Evolutionary conservation across 371 early-diverging fungal genomes (phyloP).

Genomic region (Circinella minor): DNA sequence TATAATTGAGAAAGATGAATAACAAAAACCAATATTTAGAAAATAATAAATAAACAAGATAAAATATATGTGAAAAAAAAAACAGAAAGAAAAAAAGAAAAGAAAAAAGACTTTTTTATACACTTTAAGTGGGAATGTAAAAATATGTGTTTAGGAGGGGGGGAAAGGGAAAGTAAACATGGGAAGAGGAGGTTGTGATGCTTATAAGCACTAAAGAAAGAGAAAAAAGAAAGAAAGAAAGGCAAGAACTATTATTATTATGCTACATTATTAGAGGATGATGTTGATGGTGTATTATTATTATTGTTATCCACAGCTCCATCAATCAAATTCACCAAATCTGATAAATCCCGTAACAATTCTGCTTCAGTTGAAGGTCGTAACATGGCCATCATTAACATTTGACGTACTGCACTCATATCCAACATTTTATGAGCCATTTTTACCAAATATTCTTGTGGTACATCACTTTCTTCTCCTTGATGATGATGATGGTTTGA

Average conservation of each 20-base stretch:
- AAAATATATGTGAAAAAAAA: background rate
- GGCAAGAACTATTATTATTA: background rate
- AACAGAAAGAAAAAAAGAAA: background rate
- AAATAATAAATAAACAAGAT: background rate
- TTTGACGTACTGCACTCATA: constrained; percentile 42
- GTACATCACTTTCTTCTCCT: constrained; percentile 20
- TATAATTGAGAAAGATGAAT: too few relatives aligned
- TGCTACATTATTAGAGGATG: constrained; percentile 2
- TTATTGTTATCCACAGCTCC: constrained; percentile 17
- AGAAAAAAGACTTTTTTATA: constrained; percentile 6
- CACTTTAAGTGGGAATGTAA: background rate
- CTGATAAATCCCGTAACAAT: constrained; percentile 44
- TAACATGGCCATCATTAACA: constrained; percentile 47
- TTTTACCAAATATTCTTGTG: constrained; percentile 21
- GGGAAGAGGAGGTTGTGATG: background rate
- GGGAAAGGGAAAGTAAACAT: background rate
- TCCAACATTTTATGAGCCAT: constrained; percentile 43
- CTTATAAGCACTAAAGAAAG: background rate
- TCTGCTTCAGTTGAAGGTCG: constrained; percentile 49
- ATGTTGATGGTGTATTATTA: too few relatives aligned
- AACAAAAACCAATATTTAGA: background rate
- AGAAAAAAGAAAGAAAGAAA: background rate
- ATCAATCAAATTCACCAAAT: constrained; percentile 48
- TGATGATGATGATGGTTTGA: too few relatives aligned
- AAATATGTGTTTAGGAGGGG: background rate